phyloP scores from a whole-genome alignment of 257 asterid genomes.

The Jaltomata sinuosa region DNA sequence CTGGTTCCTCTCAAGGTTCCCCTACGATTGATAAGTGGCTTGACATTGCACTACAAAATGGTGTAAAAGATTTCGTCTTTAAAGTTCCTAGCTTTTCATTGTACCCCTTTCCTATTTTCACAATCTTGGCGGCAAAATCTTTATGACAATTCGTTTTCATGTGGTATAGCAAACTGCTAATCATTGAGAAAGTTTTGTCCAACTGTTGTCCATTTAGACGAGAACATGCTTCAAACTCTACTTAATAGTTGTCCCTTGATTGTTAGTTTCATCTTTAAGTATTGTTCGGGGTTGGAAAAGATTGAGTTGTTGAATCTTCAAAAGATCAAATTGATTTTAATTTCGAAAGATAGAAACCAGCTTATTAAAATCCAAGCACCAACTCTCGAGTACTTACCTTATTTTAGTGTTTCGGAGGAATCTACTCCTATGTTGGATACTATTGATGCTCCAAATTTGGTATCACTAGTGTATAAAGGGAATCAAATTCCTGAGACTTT shows the following conservation, averaged over 20 bases:
- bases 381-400: background rate
- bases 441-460: background rate
- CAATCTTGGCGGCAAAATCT: background rate
- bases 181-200: background rate
- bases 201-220: background rate
- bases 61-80: constrained; percentile 55
- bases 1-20: too few species aligned
- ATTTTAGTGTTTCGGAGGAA: background rate
- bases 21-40: constrained; percentile 12
- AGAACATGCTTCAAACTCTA: background rate
- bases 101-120: background rate
- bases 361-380: background rate
- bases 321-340: background rate
- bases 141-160: background rate
- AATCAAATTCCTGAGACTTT: background rate
- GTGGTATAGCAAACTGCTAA: background rate
- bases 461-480: background rate
- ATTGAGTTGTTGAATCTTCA: background rate
- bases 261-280: background rate
- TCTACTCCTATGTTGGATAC: background rate
- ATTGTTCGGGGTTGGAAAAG: background rate
- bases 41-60: constrained; percentile 49
- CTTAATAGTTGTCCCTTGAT: background rate
- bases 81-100: constrained; percentile 59
- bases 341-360: background rate